A percentile compares a stretch with the other conserved stretches of the same genome.
These are phyloP conservation scores for Hemerocallis citrina DNA, from an alignment of 106 monocot genomes.

Conservation along the genomic window DNA sequence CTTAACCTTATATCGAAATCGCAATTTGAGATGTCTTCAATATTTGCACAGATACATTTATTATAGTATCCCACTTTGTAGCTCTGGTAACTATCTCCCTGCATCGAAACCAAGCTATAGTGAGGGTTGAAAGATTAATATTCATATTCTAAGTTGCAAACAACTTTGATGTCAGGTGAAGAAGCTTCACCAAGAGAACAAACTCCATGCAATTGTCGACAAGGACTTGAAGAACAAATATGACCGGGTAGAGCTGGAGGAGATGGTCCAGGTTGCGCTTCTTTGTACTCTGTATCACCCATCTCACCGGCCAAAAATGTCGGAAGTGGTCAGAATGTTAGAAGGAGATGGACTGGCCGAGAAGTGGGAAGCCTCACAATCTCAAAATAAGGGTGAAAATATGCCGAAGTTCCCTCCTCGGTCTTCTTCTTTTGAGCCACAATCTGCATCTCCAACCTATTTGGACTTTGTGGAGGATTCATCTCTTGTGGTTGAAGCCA, in stretches of 20 bases:
- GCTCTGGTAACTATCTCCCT: too few relatives aligned
- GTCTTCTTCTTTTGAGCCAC: slow-evolving; percentile 31
- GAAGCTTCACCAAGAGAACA: slow-evolving; percentile 81
- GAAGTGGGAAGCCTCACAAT: slow-evolving; percentile 84
- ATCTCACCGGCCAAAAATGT: slow-evolving; percentile 85
- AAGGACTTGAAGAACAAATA: slow-evolving; percentile 73
- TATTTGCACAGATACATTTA: too few relatives aligned
- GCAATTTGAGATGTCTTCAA: too few relatives aligned
- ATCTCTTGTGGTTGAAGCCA: slow-evolving; percentile 58
- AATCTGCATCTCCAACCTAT: slow-evolving; percentile 35
- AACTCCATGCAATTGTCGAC: slow-evolving; percentile 63
- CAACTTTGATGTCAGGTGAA: slow-evolving; percentile 42
- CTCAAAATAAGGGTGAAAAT: slow-evolving; percentile 17
- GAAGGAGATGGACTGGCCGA: slow-evolving; percentile 93
- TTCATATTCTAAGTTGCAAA: too few relatives aligned
- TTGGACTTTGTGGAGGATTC: slow-evolving; percentile 65
- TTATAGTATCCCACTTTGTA: too few relatives aligned
- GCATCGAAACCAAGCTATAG: too few relatives aligned
- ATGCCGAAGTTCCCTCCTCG: slow-evolving; percentile 25
- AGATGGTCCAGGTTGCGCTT: slow-evolving; percentile 92
- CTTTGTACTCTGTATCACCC: slow-evolving; percentile 86
- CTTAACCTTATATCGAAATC: too few relatives aligned
- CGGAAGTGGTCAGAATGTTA: slow-evolving; percentile 85
- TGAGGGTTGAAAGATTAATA: too few relatives aligned
- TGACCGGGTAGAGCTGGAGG: slow-evolving; percentile 68